Evolutionary conservation across 2,329 filamentous ascomycete genomes (phyloP).

Genomic region (Alternaria triticina): DNA sequence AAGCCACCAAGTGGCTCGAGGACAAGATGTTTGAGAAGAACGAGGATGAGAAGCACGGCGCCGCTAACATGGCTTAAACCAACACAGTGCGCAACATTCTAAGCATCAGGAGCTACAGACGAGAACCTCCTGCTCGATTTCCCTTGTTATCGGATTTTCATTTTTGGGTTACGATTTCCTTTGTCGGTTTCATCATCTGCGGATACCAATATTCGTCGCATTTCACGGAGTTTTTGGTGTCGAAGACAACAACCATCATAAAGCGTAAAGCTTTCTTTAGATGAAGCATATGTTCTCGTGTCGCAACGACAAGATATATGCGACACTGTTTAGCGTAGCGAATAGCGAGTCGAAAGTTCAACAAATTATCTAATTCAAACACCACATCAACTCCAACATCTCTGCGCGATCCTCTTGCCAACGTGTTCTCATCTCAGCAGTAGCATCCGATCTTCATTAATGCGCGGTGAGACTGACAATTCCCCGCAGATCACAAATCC

Average conservation of each 20-base stretch:
- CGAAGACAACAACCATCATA: neutral
- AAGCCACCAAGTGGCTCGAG: constrained; percentile 57
- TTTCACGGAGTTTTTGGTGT: constrained; percentile 8
- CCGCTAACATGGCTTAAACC: constrained; percentile 31
- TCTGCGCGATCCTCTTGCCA: neutral
- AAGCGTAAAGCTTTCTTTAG: constrained; percentile 1
- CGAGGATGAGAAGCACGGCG: constrained; percentile 46
- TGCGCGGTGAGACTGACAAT: neutral
- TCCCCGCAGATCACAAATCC: neutral
- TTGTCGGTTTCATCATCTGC: constrained; percentile 2
- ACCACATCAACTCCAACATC: neutral
- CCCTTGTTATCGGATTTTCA: neutral
- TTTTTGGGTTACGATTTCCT: constrained; percentile 8
- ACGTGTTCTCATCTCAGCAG: neutral
- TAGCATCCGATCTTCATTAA: neutral
- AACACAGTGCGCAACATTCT: neutral
- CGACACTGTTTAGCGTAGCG: constrained; percentile 1
- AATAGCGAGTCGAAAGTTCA: neutral
- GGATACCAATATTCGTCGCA: constrained; percentile 10
- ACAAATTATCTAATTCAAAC: constrained; percentile 5
- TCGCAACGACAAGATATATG: neutral
- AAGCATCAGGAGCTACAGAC: constrained; percentile 5
- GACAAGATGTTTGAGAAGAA: constrained; percentile 56
- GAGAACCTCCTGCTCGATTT: constrained; percentile 12
- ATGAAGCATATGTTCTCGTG: constrained; percentile 1